These are phyloP conservation scores for Talaromyces sp. DNA, from an alignment of 2,329 filamentous ascomycete species.

Conservation along the genomic window DNA sequence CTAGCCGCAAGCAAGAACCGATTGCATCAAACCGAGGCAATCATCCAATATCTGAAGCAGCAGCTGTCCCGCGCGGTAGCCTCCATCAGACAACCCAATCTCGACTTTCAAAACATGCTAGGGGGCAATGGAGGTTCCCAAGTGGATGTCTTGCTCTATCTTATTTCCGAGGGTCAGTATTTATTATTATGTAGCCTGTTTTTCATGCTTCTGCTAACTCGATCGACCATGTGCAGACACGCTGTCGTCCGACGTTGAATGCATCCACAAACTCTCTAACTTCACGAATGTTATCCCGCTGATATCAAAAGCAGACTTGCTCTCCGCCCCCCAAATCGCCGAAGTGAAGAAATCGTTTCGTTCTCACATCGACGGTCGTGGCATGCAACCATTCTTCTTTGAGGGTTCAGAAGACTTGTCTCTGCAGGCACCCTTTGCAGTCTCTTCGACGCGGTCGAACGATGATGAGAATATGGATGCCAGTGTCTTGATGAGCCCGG, in stretches of 20 bases:
- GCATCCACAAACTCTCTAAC: slow-evolving; percentile 61
- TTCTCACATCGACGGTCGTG: slow-evolving; percentile 33
- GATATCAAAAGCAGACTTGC: slow-evolving; percentile 68
- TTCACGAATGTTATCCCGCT: slow-evolving; percentile 83
- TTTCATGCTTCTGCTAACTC: background rate
- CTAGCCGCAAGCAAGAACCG: slow-evolving; percentile 52
- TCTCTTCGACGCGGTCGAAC: slow-evolving; percentile 66
- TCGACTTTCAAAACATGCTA: slow-evolving; percentile 69
- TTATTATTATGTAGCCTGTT: background rate
- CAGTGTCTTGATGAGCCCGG: slow-evolving; percentile 84
- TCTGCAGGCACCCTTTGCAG: slow-evolving; percentile 57
- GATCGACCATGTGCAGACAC: slow-evolving; percentile 39
- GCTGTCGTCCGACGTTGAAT: slow-evolving; percentile 61
- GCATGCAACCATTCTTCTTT: slow-evolving; percentile 64
- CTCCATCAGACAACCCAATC: slow-evolving; percentile 58
- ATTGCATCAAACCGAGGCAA: slow-evolving; percentile 50
- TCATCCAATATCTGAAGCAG: slow-evolving; percentile 67
- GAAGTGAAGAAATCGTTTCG: slow-evolving; percentile 51
- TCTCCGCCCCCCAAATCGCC: slow-evolving; percentile 53
- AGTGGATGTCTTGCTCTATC: slow-evolving; percentile 79
- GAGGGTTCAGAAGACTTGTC: slow-evolving; percentile 26
- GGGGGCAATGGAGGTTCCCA: slow-evolving; percentile 76
- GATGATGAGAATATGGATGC: slow-evolving; percentile 87
- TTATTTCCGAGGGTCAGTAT: slow-evolving; percentile 64
- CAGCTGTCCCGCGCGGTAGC: slow-evolving; percentile 59